Evolutionary conservation across 371 early-diverging fungal genomes (phyloP), one percentile per base, ranked within the genome.

Genomic region (Mucor piriformis): DNA sequence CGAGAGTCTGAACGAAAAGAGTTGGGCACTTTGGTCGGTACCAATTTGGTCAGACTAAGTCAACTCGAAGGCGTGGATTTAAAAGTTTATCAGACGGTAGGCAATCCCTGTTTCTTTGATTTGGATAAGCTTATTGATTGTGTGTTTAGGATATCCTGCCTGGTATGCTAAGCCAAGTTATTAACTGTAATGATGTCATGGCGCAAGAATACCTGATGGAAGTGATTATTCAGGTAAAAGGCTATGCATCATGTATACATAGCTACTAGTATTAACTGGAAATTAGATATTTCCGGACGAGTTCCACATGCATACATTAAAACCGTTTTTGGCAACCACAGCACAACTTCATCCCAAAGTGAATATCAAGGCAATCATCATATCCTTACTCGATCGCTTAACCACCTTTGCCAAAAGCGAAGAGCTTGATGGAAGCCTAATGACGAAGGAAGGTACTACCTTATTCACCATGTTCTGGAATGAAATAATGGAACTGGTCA

Each of bases 161-260:
- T 0, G 85, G 83, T 37, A 82, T 97, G 49, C 77, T 96, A 35
- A 93, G 91, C 55, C 95, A 96, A 77, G 89, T 96, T 52, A 92
- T 95, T 6, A 90, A 86, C 67, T 96, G 96, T 77, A 80, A 85
- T 51, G 97, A 96, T 73, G 87, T 92, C 15, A 89, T 96, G 46
- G 97, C 96, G 4, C 96, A 96, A 65, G 96, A 96, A 62, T 96
- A 96, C 59, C 80, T 96, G 21, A 93, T 96, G 94, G 96, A 96
- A 67, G 95, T 92, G 18, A 92, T 95, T 55, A 91, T 94, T 61
- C 96, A 96, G 77, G 93, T 91, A 47, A 35, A 32, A 46, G 23
- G 4, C 23, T 23, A n/a, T 33, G 2, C 20, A 43, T 43, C 29
- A 18, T 21, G 12, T 54, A 44, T 24, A 59, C 15, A 8, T 16